phyloP scores from a whole-genome alignment of 352 stramenopile genomes.

The Phytophthora fragariaefolia region DNA sequence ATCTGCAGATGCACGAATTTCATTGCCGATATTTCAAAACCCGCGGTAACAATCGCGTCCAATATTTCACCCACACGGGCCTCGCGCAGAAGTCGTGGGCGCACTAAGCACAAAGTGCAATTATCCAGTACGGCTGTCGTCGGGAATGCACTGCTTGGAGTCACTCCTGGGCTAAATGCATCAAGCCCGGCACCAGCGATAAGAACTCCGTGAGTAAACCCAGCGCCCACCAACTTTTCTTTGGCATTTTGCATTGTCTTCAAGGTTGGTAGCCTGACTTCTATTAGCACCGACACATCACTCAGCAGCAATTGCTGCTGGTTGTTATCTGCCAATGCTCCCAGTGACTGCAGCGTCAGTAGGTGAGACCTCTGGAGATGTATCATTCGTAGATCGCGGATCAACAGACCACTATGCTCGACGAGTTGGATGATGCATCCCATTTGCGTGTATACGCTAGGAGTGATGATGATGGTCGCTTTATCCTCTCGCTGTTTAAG shows the following conservation, averaged over 20 bases:
- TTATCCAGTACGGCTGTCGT: slow-evolving; percentile 72
- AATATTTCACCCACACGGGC: slow-evolving; percentile 80
- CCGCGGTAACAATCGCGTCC: slow-evolving; percentile 72
- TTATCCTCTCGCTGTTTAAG: slow-evolving; percentile 45
- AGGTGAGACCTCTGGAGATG: slow-evolving; percentile 53
- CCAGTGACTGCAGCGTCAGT: slow-evolving; percentile 20
- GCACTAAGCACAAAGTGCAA: slow-evolving; percentile 68
- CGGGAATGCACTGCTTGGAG: slow-evolving; percentile 18
- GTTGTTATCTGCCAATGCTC: slow-evolving; percentile 18
- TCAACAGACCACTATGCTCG: slow-evolving; percentile 42
- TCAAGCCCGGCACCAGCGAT: slow-evolving; percentile 36
- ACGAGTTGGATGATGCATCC: slow-evolving; percentile 55
- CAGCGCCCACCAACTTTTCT: slow-evolving; percentile 3
- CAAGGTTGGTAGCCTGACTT: slow-evolving; percentile 44
- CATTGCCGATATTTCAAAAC: slow-evolving; percentile 91
- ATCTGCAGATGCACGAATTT: slow-evolving; percentile 86
- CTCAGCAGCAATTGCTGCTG: slow-evolving; percentile 34
- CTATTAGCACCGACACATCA: slow-evolving; percentile 62
- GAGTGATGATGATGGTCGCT: slow-evolving; percentile 57
- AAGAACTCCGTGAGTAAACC: slow-evolving; percentile 32
- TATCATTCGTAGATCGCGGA: slow-evolving; percentile 57
- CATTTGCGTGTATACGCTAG: slow-evolving; percentile 55
- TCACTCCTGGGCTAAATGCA: slow-evolving; percentile 9
- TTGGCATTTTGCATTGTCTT: slow-evolving; percentile 17
- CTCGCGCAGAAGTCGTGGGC: slow-evolving; percentile 65